Conservation (phyloP, 228 moss, liverwort and hornwort genomes). For the Sphagnum magellanicum region DNA sequence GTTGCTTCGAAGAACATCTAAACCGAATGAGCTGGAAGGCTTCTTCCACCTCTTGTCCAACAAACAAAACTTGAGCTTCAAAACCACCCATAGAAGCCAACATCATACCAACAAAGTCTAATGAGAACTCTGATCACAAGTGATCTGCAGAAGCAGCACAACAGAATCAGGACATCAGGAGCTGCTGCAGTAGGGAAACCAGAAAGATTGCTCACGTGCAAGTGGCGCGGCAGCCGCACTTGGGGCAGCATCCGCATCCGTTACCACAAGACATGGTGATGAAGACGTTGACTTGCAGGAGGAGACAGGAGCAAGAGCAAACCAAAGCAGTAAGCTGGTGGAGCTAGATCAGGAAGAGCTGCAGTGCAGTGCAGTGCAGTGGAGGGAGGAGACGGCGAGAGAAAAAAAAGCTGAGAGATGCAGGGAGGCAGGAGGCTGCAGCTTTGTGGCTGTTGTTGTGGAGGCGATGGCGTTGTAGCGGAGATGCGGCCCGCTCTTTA, state of each 20-base stretch:
- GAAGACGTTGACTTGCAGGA: neutral
- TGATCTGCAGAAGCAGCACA: neutral
- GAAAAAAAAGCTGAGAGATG: neutral
- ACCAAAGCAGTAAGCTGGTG: neutral
- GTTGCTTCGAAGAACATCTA: no score
- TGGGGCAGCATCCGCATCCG: slow-evolving; percentile 46
- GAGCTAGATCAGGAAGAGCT: neutral
- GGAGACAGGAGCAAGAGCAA: neutral
- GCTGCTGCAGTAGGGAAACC: neutral
- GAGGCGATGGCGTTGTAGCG: no score
- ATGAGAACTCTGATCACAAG: neutral
- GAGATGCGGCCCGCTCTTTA: no score
- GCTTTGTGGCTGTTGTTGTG: no score
- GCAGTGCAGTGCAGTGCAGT: no score
- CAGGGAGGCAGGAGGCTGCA: neutral
- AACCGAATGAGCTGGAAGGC: no score
- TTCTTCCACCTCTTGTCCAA: neutral
- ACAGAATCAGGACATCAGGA: neutral
- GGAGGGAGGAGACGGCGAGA: neutral
- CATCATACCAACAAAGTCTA: neutral
- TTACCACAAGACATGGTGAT: slow-evolving; percentile 42
- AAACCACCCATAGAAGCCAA: neutral
- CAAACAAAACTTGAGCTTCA: neutral
- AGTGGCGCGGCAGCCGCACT: slow-evolving; percentile 49
- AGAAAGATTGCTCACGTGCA: slow-evolving; percentile 32